phyloP scores from a whole-genome alignment of 495 filamentous ascomycete genomes.

The Rhypophila decipiens region DNA sequence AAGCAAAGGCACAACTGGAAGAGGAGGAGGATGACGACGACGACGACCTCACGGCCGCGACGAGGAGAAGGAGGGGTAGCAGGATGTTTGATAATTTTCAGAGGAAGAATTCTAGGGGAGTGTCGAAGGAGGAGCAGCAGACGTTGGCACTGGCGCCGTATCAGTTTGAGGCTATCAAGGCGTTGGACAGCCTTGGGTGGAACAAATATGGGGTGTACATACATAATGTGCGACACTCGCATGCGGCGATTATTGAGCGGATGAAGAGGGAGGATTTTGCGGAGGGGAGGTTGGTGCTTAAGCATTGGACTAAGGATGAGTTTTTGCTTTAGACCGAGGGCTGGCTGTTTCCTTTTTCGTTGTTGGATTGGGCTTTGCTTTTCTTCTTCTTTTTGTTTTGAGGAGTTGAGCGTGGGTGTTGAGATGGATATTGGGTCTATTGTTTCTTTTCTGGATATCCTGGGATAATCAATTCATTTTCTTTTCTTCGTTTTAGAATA shows the following conservation, averaged over 20 bases:
- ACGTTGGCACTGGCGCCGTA: conserved; percentile 69
- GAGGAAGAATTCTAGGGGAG: conserved; percentile 26
- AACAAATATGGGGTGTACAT: conserved; percentile 83
- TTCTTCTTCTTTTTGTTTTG: not conserved
- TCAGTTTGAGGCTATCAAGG: conserved; percentile 78
- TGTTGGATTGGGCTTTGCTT: not conserved
- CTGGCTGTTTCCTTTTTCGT: not conserved
- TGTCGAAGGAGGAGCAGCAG: conserved; percentile 38
- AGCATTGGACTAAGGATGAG: conserved; percentile 72
- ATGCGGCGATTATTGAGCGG: conserved; percentile 87
- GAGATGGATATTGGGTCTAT: not conserved
- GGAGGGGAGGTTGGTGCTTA: conserved; percentile 72
- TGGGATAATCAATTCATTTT: too few relatives aligned
- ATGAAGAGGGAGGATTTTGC: conserved; percentile 52
- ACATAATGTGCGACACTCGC: conserved; percentile 68
- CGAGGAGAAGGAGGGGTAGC: conserved; percentile 13
- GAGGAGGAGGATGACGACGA: conserved; percentile 12
- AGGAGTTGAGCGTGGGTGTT: not conserved
- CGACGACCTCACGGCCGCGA: conserved; percentile 9
- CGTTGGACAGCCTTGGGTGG: conserved; percentile 68
- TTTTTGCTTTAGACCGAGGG: too few relatives aligned
- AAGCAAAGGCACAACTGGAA: not conserved
- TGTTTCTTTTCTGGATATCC: too few relatives aligned
- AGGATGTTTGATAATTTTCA: conserved; percentile 28
- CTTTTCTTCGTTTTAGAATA: too few relatives aligned